These are phyloP conservation scores for Hemerocallis citrina DNA, from an alignment of 106 monocot species.

Conservation along the genomic window DNA sequence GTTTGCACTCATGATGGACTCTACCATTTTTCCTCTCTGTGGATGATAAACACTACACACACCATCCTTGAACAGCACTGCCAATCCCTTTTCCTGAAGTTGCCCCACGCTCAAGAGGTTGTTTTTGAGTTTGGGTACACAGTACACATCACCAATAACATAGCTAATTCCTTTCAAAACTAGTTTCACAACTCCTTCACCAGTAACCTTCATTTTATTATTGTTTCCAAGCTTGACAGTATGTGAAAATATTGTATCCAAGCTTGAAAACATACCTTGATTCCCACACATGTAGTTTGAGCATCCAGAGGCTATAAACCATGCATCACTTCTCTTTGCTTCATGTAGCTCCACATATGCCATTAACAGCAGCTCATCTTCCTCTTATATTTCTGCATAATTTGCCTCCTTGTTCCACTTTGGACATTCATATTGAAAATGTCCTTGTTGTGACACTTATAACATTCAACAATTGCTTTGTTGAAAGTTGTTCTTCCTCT, in stretches of 20 bases:
- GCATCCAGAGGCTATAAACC: not conserved
- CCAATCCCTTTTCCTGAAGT: too few species aligned
- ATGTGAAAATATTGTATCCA: not conserved
- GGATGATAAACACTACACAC: too few species aligned
- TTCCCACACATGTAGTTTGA: not conserved
- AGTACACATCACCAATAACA: too few species aligned
- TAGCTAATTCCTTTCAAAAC: too few species aligned
- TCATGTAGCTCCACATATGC: not conserved
- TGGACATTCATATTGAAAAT: too few species aligned
- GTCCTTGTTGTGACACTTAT: not conserved
- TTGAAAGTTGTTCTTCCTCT: not conserved
- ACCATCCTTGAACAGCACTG: too few species aligned
- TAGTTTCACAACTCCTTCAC: too few species aligned
- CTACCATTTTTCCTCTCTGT: not conserved
- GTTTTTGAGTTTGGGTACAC: too few species aligned
- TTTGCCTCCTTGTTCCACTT: too few species aligned
- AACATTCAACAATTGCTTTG: not conserved
- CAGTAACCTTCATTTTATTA: not conserved
- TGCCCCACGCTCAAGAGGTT: too few species aligned
- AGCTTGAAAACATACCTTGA: not conserved
- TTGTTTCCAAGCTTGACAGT: not conserved
- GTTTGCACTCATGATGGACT: not conserved
- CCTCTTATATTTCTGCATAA: not conserved
- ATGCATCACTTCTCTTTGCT: not conserved
- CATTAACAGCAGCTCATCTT: not conserved